Conservation (phyloP, 371 early-diverging fungal species). For the Amoeboaphelidium protococcarum region DNA sequence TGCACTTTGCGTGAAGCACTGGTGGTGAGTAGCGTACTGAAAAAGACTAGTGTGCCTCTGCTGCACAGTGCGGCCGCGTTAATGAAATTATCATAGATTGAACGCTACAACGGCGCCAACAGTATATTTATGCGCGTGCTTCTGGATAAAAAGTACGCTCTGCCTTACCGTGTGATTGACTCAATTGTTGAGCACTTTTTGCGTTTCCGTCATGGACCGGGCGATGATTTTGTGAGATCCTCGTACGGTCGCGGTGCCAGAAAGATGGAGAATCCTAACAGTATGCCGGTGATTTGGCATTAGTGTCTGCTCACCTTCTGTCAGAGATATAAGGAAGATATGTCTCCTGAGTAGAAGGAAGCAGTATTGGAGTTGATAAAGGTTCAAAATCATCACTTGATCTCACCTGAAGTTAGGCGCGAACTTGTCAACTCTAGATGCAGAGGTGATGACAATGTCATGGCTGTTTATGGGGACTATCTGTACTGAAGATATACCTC, state of each 20-base stretch:
- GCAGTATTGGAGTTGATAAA: constrained; percentile 52
- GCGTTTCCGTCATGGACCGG: constrained; percentile 49
- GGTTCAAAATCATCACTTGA: constrained; percentile 43
- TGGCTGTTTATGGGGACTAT: too few species aligned
- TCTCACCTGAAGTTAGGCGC: constrained; percentile 73
- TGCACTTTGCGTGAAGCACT: constrained; percentile 94
- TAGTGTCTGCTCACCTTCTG: constrained; percentile 78
- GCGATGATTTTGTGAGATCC: too few species aligned
- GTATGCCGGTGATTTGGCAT: constrained; percentile 92
- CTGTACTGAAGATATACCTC: too few species aligned
- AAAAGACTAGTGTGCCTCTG: constrained; percentile 75
- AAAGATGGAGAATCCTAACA: constrained; percentile 2
- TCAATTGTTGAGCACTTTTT: constrained; percentile 77
- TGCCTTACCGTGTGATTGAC: constrained; percentile 88
- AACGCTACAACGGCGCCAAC: constrained; percentile 42
- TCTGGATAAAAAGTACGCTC: constrained; percentile 90
- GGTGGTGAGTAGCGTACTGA: constrained; percentile 66
- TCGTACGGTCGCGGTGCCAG: too few species aligned
- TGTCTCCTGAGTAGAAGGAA: constrained; percentile 78
- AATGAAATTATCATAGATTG: constrained; percentile 80
- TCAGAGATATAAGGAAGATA: constrained; percentile 82
- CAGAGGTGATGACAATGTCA: too few species aligned
- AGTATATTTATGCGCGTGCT: constrained; percentile 76
- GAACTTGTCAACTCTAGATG: constrained; percentile 18
- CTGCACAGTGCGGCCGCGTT: constrained; percentile 84